phyloP scores from a whole-genome alignment of 805 yeast genomes.

The Lachancea lanzarotensis region DNA sequence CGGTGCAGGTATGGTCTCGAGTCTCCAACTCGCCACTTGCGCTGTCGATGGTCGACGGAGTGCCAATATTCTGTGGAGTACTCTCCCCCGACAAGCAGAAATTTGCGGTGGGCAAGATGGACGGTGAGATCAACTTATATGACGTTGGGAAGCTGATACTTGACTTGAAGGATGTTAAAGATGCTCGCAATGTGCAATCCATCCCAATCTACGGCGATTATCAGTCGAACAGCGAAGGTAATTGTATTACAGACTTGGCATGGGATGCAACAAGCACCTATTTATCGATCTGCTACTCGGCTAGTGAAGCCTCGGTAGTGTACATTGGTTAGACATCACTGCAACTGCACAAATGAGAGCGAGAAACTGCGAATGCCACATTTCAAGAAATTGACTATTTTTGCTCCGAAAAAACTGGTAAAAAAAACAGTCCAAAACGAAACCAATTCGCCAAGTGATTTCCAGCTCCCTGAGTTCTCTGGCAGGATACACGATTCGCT shows the following conservation, averaged over 20 bases:
- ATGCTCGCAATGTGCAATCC: conserved; percentile 17
- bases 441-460: too few relatives aligned
- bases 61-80: conserved; percentile 48
- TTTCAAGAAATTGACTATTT: too few relatives aligned
- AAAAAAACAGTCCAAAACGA: too few relatives aligned
- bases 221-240: conserved; percentile 19
- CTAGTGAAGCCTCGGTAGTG: conserved; percentile 25
- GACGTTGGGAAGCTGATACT: conserved; percentile 28
- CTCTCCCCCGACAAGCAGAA: conserved; percentile 44
- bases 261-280: conserved; percentile 30
- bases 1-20: conserved; percentile 62
- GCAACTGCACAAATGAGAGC: not conserved
- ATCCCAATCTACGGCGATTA: conserved; percentile 22
- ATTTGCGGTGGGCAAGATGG: conserved; percentile 60
- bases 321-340: conserved; percentile 4
- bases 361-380: too few relatives aligned
- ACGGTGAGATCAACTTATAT: conserved; percentile 54
- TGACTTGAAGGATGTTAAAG: not conserved
- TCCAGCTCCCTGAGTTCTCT: too few relatives aligned
- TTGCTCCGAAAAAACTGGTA: not conserved
- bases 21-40: conserved; percentile 18
- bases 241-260: conserved; percentile 30
- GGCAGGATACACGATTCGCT: too few relatives aligned
- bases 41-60: conserved; percentile 38
- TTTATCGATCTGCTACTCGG: conserved; percentile 31